phyloP scores from a whole-genome alignment of 495 filamentous ascomycete species.

The Aspergillus nidulans region DNA sequence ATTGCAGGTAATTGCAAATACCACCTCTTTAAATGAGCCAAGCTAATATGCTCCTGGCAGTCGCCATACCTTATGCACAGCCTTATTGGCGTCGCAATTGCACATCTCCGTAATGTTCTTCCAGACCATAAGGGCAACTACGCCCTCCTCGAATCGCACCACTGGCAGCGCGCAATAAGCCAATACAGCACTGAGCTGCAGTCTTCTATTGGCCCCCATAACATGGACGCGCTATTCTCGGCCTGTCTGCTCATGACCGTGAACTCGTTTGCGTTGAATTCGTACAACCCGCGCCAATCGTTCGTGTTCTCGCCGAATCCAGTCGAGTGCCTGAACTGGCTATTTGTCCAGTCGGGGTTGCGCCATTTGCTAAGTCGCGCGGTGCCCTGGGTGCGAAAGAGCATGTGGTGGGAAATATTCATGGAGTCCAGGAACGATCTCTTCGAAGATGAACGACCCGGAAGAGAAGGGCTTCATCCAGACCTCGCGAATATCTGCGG shows the following conservation, averaged over 20 bases:
- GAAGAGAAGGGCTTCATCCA: conserved; percentile 31
- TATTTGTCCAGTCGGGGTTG: conserved; percentile 38
- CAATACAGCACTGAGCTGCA: conserved; percentile 34
- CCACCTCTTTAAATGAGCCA: not conserved
- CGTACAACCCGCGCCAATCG: conserved; percentile 33
- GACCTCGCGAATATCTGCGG: conserved; percentile 37
- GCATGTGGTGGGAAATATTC: conserved; percentile 38
- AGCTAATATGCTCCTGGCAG: conserved; percentile 20
- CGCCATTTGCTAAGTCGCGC: conserved; percentile 33
- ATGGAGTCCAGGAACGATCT: conserved; percentile 23
- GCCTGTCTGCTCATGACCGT: conserved; percentile 40
- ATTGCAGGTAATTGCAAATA: conserved; percentile 27
- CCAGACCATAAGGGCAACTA: conserved; percentile 23
- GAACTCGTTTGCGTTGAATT: conserved; percentile 34
- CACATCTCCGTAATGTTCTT: conserved; percentile 35
- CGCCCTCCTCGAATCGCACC: conserved; percentile 36
- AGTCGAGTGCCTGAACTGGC: conserved; percentile 33
- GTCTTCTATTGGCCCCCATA: conserved; percentile 24
- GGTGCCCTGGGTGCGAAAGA: conserved; percentile 27
- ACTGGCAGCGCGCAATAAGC: conserved; percentile 39
- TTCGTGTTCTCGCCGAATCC: conserved; percentile 40
- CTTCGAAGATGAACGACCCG: conserved; percentile 29
- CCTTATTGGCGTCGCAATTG: conserved; percentile 36
- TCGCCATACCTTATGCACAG: conserved; percentile 46
- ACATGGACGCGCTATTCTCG: conserved; percentile 43